Percentiles rank a stretch among this genome's conserved stretches.
Evolutionary conservation across 495 filamentous ascomycete genomes (phyloP).

Genomic region (Xylaria curta): DNA sequence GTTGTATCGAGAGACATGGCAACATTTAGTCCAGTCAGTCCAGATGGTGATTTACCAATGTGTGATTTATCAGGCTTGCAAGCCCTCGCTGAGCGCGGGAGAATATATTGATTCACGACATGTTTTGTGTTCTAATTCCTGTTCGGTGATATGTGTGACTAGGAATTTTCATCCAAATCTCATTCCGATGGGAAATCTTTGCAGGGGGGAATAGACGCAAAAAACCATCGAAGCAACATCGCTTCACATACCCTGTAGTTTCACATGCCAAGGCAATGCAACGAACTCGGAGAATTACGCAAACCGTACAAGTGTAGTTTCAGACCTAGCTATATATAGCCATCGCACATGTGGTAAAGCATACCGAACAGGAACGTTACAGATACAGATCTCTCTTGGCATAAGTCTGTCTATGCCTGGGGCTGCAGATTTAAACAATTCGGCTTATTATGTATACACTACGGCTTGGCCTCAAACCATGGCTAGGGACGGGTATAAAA

Average conservation of each 20-base stretch:
- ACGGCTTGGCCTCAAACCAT: background rate
- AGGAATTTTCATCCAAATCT: background rate
- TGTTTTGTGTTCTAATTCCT: background rate
- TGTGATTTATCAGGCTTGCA: constrained; percentile 21
- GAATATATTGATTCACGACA: background rate
- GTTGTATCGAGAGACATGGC: constrained; percentile 10
- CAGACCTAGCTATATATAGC: constrained; percentile 6
- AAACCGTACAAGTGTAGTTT: background rate
- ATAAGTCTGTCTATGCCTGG: background rate
- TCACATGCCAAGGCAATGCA: background rate
- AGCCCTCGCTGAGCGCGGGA: constrained; percentile 14
- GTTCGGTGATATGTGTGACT: background rate
- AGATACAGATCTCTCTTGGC: background rate
- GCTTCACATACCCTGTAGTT: background rate
- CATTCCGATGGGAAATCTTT: background rate
- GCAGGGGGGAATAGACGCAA: background rate
- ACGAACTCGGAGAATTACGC: background rate
- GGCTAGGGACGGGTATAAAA: background rate
- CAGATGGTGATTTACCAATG: constrained; percentile 8
- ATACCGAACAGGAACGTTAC: background rate
- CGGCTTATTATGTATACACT: too few species aligned
- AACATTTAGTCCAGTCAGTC: constrained; percentile 17
- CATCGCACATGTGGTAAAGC: background rate
- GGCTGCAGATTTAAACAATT: background rate
- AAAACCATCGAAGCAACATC: background rate